A percentile compares a stretch with the other conserved stretches of the same genome.
Evolutionary conservation across 2,329 filamentous ascomycete species (phyloP).

Genomic region (Aspergillus persii): DNA sequence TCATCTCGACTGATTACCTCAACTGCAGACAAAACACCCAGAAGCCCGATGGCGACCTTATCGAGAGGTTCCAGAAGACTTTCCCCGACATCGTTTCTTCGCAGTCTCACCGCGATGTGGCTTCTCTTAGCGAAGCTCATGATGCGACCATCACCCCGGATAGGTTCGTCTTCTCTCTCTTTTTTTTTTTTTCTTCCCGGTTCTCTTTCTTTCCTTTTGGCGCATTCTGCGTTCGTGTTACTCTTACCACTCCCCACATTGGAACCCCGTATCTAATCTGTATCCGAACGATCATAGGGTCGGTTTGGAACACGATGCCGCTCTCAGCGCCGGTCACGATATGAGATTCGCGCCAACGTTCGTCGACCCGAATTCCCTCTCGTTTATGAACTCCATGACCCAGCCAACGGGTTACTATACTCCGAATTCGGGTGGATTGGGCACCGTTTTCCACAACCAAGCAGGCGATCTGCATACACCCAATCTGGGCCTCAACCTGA

Average conservation of each 20-base stretch:
- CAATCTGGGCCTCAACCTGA: conserved; percentile 68
- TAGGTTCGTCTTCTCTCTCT: conserved; percentile 20
- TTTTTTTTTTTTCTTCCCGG: background rate
- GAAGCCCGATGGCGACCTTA: conserved; percentile 81
- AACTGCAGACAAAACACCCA: conserved; percentile 67
- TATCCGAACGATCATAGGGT: conserved; percentile 40
- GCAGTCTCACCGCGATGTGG: conserved; percentile 36
- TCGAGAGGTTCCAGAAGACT: conserved; percentile 77
- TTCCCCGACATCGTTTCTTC: conserved; percentile 69
- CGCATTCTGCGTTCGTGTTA: too few relatives aligned
- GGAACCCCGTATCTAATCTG: background rate
- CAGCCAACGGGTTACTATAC: conserved; percentile 83
- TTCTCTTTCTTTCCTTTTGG: background rate
- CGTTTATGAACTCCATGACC: conserved; percentile 75
- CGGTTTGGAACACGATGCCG: conserved; percentile 71
- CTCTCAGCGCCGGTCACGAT: conserved; percentile 75
- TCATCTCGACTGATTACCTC: background rate
- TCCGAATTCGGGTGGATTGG: conserved; percentile 74
- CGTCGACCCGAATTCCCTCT: conserved; percentile 79
- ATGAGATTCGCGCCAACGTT: conserved; percentile 88
- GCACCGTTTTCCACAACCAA: conserved; percentile 76
- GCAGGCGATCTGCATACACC: conserved; percentile 87
- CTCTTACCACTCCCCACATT: too few relatives aligned
- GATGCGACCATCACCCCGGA: conserved; percentile 21
- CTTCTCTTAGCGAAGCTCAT: conserved; percentile 23